phyloP scores from a whole-genome alignment of 2,329 filamentous ascomycete species.

The Phaeoacremonium minimum region DNA sequence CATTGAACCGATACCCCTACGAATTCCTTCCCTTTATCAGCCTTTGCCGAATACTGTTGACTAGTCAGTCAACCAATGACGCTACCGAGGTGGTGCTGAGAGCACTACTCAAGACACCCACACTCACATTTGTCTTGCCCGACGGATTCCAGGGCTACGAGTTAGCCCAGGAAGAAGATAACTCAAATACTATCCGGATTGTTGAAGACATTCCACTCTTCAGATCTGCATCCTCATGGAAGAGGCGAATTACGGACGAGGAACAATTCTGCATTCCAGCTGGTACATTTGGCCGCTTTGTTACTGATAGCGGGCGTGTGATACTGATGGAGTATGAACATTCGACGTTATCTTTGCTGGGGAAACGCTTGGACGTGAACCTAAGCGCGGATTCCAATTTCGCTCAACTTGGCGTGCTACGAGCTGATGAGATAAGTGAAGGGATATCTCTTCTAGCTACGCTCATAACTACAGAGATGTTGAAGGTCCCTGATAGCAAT shows the following conservation, averaged over 20 bases:
- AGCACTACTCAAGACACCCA: constrained; percentile 65
- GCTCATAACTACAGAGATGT: constrained; percentile 52
- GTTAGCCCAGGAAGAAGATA: constrained; percentile 79
- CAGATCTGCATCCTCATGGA: constrained; percentile 37
- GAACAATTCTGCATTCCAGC: constrained; percentile 56
- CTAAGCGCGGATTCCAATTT: constrained; percentile 51
- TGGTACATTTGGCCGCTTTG: constrained; percentile 65
- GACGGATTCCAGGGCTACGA: constrained; percentile 69
- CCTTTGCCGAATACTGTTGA: constrained; percentile 64
- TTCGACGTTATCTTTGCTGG: constrained; percentile 75
- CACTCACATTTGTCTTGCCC: constrained; percentile 75
- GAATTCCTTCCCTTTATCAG: constrained; percentile 77
- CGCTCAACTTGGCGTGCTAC: constrained; percentile 47
- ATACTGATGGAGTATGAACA: constrained; percentile 76
- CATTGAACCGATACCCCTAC: constrained; percentile 77
- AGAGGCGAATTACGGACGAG: constrained; percentile 38
- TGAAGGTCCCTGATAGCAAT: constrained; percentile 23
- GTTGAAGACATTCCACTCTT: constrained; percentile 62
- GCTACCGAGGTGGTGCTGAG: constrained; percentile 46
- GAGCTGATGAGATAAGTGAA: constrained; percentile 63
- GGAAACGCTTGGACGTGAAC: constrained; percentile 68
- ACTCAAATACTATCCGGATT: constrained; percentile 73
- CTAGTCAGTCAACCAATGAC: constrained; percentile 30
- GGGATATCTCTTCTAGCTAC: constrained; percentile 71
- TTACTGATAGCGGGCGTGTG: constrained; percentile 72